Evolutionary conservation across 305 asterid species (phyloP).

Genomic region (Solanum hybrid): DNA sequence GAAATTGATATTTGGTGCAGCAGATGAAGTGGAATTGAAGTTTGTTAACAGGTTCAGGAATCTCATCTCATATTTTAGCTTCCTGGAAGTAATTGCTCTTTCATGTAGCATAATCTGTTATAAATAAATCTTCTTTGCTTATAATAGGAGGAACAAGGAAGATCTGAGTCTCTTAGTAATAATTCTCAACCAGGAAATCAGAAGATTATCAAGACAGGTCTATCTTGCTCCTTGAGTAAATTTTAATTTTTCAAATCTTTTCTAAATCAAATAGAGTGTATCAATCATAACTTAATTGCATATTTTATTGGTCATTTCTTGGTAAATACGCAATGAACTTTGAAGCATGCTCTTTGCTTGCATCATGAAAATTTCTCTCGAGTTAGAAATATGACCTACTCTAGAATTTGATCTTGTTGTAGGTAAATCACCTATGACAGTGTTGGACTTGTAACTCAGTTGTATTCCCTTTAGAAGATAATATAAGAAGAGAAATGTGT

Average conservation of each 20-base stretch:
- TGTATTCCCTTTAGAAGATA: not conserved
- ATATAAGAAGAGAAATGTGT: not conserved
- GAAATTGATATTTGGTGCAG: conserved; percentile 86
- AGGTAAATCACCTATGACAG: not conserved
- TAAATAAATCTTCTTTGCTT: not conserved
- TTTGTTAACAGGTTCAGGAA: conserved; percentile 71
- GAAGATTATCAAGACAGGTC: conserved; percentile 90
- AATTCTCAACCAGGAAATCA: conserved; percentile 86
- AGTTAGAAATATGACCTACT: not conserved
- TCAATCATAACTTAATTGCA: not conserved
- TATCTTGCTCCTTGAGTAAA: conserved; percentile 5
- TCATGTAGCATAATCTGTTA: not conserved
- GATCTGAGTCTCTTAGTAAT: conserved; percentile 65
- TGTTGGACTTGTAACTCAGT: not conserved
- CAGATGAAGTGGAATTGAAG: conserved; percentile 97
- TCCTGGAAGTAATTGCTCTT: conserved; percentile 2
- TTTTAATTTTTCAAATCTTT: not conserved
- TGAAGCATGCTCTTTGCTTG: not conserved
- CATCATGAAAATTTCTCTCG: not conserved
- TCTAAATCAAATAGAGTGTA: not conserved
- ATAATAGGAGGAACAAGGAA: conserved; percentile 72
- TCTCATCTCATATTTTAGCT: conserved; percentile 7
- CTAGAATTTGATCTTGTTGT: not conserved
- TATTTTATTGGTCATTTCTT: not conserved
- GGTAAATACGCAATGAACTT: not conserved